Evolutionary conservation across 2,329 filamentous ascomycete species (phyloP).

Genomic region (Venturia oleaginea): DNA sequence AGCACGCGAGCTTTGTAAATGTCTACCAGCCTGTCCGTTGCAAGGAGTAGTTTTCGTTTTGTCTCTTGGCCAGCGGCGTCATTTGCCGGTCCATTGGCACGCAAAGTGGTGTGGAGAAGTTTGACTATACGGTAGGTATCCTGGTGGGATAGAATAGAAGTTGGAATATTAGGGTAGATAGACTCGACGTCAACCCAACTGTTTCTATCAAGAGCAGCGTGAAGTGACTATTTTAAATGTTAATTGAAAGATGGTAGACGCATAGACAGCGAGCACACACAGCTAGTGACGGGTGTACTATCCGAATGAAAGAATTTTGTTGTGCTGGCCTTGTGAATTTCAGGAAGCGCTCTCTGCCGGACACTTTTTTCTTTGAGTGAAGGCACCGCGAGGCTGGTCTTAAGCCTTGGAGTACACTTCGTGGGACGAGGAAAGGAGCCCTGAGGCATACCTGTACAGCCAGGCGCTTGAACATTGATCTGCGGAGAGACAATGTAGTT

Average conservation of each 20-base stretch:
- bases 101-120: constrained; percentile 25
- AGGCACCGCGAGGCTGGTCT: not conserved
- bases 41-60: not conserved
- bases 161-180: not conserved
- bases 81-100: not conserved
- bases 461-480: constrained; percentile 5
- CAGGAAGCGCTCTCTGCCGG: not conserved
- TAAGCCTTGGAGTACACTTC: not conserved
- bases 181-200: constrained; percentile 2
- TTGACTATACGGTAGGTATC: constrained; percentile 27
- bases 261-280: not conserved
- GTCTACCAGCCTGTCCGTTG: not conserved
- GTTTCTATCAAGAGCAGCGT: not conserved
- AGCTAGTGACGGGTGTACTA: not conserved
- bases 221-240: not conserved
- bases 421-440: constrained; percentile 7
- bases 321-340: not conserved
- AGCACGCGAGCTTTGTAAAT: not conserved
- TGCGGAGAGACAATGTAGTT: not conserved
- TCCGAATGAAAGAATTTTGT: not conserved
- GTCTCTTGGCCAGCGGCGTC: constrained; percentile 13
- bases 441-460: constrained; percentile 1
- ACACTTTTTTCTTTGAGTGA: not conserved
- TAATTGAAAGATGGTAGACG: not conserved
- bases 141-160: not conserved